Percentiles rank a stretch among this genome's conserved stretches.
These are phyloP conservation scores for Anisodus acutangulus DNA, from an alignment of 257 asterid species.

Conservation along the genomic window DNA sequence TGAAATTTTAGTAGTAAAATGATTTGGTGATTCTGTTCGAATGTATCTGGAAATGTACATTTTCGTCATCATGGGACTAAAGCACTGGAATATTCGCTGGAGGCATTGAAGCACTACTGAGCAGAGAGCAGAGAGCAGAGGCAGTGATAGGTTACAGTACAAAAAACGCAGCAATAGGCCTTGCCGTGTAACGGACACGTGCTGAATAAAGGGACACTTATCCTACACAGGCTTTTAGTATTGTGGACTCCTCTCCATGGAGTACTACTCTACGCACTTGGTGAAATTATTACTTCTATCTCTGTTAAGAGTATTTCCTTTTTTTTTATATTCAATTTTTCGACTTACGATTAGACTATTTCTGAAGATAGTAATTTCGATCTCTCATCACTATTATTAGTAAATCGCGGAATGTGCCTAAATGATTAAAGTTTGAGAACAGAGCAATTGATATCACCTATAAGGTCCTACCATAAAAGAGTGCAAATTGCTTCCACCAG, in stretches of 20 bases:
- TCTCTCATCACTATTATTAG: too few relatives aligned
- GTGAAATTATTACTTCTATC: slow-evolving; percentile 26
- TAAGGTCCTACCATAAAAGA: too few relatives aligned
- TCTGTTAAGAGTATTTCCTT: not conserved
- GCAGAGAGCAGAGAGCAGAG: not conserved
- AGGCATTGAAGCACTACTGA: not conserved
- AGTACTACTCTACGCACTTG: slow-evolving; percentile 27
- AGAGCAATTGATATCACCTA: too few relatives aligned
- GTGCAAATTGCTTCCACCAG: too few relatives aligned
- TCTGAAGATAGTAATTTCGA: too few relatives aligned
- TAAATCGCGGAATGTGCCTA: too few relatives aligned
- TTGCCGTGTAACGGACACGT: slow-evolving; percentile 62
- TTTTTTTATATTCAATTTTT: too few relatives aligned
- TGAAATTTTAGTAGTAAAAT: not conserved
- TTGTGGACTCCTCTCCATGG: slow-evolving; percentile 19
- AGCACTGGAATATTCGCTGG: slow-evolving; percentile 21
- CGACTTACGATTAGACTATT: too few relatives aligned
- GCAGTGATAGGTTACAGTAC: slow-evolving; percentile 10
- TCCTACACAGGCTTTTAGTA: slow-evolving; percentile 37
- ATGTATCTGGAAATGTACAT: not conserved
- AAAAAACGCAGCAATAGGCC: slow-evolving; percentile 31
- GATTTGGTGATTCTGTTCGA: not conserved
- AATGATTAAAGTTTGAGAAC: too few relatives aligned
- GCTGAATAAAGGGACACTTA: slow-evolving; percentile 35
- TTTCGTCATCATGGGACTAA: not conserved